These are phyloP conservation scores for Hypoxylon sp. DNA, from an alignment of 2,329 filamentous ascomycete species.

Conservation along the genomic window DNA sequence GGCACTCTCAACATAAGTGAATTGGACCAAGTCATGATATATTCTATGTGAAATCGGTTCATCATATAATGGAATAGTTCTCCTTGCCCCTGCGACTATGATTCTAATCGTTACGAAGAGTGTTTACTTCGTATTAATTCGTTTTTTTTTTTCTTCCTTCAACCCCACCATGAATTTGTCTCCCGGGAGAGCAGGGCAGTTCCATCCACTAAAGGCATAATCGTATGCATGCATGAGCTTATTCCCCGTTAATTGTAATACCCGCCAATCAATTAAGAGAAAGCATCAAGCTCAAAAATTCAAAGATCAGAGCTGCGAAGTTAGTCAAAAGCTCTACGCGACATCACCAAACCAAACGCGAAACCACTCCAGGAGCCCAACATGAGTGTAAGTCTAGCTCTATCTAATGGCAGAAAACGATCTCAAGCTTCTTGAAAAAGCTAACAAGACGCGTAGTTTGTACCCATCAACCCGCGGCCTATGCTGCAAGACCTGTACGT, in stretches of 20 bases:
- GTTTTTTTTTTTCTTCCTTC: not conserved
- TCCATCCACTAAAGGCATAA: conserved; percentile 4
- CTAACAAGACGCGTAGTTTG: conserved; percentile 63
- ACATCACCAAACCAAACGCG: conserved; percentile 16
- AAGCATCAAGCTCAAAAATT: conserved; percentile 12
- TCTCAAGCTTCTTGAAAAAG: not conserved
- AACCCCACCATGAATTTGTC: not conserved
- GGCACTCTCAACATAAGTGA: not conserved
- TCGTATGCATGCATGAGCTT: not conserved
- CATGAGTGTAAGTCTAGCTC: conserved; percentile 47
- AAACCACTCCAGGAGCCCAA: conserved; percentile 36
- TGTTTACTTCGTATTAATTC: too few relatives aligned
- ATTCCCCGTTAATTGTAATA: not conserved
- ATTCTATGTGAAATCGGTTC: not conserved
- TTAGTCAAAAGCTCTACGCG: conserved; percentile 14
- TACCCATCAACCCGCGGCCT: conserved; percentile 95
- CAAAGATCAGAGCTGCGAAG: conserved; percentile 4
- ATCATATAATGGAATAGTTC: not conserved
- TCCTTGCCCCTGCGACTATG: not conserved
- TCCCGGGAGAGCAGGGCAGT: not conserved
- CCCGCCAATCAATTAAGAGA: conserved; percentile 1
- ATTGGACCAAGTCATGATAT: conserved; percentile 2
- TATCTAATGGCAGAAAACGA: too few relatives aligned
- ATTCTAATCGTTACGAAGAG: not conserved
- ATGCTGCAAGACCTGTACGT: conserved; percentile 91